phyloP scores from a whole-genome alignment of 1,284 basidiomycete genomes.

The Cryptococcus amylolentus region DNA sequence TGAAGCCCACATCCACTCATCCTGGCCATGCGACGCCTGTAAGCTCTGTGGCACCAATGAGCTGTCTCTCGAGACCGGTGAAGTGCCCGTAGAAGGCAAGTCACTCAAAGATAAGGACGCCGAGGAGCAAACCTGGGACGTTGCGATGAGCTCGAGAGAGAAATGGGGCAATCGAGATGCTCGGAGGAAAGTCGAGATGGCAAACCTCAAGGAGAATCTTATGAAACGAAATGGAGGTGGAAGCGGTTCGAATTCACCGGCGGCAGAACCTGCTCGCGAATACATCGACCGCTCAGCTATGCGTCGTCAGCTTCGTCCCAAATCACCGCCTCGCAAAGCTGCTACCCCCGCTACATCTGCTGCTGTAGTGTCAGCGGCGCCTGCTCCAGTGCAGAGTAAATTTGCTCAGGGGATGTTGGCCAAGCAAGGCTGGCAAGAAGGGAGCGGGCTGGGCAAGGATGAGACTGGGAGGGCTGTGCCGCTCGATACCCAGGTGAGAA shows the following conservation, averaged over 20 bases:
- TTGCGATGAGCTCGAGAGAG: slow-evolving; percentile 23
- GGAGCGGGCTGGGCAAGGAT: slow-evolving; percentile 35
- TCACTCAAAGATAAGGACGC: not conserved
- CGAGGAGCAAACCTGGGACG: slow-evolving; percentile 1
- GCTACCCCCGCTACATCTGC: not conserved
- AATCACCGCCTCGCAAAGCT: slow-evolving; percentile 15
- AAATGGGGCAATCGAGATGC: slow-evolving; percentile 26
- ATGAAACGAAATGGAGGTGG: slow-evolving; percentile 19
- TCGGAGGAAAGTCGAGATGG: slow-evolving; percentile 34
- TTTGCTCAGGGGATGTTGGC: slow-evolving; percentile 29
- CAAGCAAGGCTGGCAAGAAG: slow-evolving; percentile 41
- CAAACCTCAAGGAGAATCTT: slow-evolving; percentile 26
- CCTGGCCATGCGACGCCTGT: slow-evolving; percentile 46
- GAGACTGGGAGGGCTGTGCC: slow-evolving; percentile 29
- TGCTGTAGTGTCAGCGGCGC: not conserved
- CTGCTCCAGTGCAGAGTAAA: slow-evolving; percentile 3
- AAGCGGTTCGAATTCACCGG: not conserved
- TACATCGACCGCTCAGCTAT: slow-evolving; percentile 44
- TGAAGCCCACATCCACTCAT: slow-evolving; percentile 38
- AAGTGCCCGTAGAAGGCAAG: not conserved
- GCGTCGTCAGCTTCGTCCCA: slow-evolving; percentile 28
- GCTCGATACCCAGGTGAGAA: slow-evolving; percentile 24
- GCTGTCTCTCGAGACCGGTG: slow-evolving; percentile 36
- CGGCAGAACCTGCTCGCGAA: slow-evolving; percentile 3
- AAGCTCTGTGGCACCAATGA: slow-evolving; percentile 29